Percentiles rank a stretch among this genome's conserved stretches.
These are phyloP conservation scores for Penicillium sp. DNA, from an alignment of 2,329 filamentous ascomycete species.

Conservation along the genomic window DNA sequence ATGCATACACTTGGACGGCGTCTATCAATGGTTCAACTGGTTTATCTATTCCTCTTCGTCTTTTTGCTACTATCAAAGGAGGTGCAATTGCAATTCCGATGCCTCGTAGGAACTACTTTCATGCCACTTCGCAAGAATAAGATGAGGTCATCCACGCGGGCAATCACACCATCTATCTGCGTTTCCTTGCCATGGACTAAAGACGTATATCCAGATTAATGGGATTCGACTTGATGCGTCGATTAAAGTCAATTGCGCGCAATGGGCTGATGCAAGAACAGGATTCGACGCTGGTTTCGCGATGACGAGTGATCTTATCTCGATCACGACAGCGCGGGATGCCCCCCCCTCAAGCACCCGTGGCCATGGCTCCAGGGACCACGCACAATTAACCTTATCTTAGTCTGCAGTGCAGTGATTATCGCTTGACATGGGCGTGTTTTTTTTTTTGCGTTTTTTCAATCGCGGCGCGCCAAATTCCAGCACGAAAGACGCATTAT, in stretches of 20 bases:
- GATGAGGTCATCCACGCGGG: background rate
- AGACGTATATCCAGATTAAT: background rate
- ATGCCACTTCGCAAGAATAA: background rate
- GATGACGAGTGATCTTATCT: background rate
- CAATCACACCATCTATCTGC: background rate
- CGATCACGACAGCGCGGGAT: background rate
- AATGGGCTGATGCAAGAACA: background rate
- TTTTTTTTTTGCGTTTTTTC: background rate
- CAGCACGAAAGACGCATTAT: no score
- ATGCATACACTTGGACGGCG: background rate
- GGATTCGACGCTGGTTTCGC: background rate
- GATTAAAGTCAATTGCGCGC: background rate
- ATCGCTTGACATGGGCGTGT: background rate
- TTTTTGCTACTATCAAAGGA: no score
- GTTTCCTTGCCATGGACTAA: background rate
- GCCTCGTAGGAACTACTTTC: background rate
- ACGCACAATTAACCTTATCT: background rate
- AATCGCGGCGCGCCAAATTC: no score
- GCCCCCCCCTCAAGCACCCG: background rate
- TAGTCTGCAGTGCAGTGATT: background rate
- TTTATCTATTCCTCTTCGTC: background rate
- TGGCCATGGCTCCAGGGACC: background rate
- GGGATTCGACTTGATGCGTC: background rate
- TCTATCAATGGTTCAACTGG: background rate
- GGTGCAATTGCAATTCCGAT: background rate